Evolutionary conservation across 2,329 filamentous ascomycete genomes (phyloP).

Genomic region (Ceratocystis diversiconidia): DNA sequence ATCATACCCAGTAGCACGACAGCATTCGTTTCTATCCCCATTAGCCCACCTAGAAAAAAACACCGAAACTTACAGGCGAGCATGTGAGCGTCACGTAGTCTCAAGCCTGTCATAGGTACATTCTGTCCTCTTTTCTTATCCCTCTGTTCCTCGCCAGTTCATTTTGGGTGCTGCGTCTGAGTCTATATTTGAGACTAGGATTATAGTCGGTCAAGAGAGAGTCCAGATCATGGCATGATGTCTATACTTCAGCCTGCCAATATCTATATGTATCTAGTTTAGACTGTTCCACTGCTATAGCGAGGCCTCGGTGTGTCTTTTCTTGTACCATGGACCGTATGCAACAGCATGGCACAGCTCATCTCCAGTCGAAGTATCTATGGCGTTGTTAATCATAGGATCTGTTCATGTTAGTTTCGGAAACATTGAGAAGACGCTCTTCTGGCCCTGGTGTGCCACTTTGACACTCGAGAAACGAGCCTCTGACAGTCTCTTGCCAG

Average conservation of each 20-base stretch:
- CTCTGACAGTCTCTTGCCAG: conserved; percentile 60
- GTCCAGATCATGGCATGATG: neutral
- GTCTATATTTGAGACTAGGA: neutral
- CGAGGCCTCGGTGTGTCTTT: neutral
- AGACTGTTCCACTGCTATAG: neutral
- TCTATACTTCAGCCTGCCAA: neutral
- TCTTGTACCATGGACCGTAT: neutral
- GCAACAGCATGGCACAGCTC: neutral
- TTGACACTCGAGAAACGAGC: conserved; percentile 52
- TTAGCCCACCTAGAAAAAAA: neutral
- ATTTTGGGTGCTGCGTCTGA: neutral
- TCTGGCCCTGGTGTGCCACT: conserved; percentile 46
- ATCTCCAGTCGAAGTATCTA: neutral
- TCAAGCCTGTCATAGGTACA: neutral
- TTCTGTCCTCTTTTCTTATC: neutral
- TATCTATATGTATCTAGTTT: no score
- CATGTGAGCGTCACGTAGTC: neutral
- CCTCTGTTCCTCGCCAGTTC: neutral
- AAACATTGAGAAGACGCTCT: conserved; percentile 45
- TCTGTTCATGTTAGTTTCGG: neutral
- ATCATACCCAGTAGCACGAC: neutral
- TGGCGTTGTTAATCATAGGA: neutral
- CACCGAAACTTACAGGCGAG: neutral
- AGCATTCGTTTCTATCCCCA: neutral
- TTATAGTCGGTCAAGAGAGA: neutral